A percentile compares a stretch with the other conserved stretches of the same genome.
Evolutionary conservation across 208 protist species (phyloP).

Genomic region (Vickermania spadyakhi): DNA sequence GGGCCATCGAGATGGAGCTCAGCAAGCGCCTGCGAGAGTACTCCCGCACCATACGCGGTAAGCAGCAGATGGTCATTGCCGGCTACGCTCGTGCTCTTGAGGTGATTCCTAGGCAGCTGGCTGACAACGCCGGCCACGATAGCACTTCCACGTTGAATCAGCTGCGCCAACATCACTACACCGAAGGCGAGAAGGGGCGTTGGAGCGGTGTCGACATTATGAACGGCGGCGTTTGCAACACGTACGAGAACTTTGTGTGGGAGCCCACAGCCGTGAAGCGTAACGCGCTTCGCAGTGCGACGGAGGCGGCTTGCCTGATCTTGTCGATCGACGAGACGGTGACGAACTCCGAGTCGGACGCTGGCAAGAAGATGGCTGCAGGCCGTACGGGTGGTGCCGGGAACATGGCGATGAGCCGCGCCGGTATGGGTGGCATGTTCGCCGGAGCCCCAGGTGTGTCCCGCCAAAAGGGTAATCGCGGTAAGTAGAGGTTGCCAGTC

Average conservation of each 20-base stretch:
- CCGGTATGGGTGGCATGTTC: conserved; percentile 91
- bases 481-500: conserved; percentile 31
- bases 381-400: conserved; percentile 41
- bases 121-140: conserved; percentile 99
- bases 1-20: conserved; percentile 99
- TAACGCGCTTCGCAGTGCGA: conserved; percentile 98
- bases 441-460: conserved; percentile 78
- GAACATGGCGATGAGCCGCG: conserved; percentile 81
- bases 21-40: conserved; percentile 95
- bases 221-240: conserved; percentile 97
- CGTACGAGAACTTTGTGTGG: conserved; percentile 97
- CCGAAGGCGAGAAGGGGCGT: conserved; percentile 23
- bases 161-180: conserved; percentile 97
- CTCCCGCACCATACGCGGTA: conserved; percentile 96
- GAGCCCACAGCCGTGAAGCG: conserved; percentile 99
- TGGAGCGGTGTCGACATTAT: conserved; percentile 99
- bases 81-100: conserved; percentile 99
- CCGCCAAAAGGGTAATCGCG: conserved; percentile 75
- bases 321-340: conserved; percentile 99
- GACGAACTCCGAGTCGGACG: conserved; percentile 89
- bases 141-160: conserved; percentile 99
- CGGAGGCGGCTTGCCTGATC: conserved; percentile 99
- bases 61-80: conserved; percentile 98
- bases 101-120: conserved; percentile 98
- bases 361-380: conserved; percentile 79